Evolutionary conservation across 2,329 filamentous ascomycete genomes (phyloP).

Genomic region (Aureobasidium sp.): DNA sequence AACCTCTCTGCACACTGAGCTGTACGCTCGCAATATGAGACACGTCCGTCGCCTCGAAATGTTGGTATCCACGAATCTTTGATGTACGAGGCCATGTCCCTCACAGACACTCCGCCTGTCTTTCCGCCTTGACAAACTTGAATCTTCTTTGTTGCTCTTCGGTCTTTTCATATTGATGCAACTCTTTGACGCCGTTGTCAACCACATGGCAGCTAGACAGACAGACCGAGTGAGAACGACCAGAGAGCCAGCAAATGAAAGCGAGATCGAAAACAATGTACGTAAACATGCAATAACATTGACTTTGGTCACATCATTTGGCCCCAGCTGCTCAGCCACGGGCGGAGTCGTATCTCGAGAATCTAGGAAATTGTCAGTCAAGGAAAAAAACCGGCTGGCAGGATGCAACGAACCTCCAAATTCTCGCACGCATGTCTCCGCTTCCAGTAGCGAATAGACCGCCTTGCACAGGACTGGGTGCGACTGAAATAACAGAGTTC

Average conservation of each 20-base stretch:
- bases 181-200: neutral
- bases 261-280: neutral
- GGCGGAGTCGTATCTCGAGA: neutral
- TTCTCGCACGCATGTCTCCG: slow-evolving; percentile 93
- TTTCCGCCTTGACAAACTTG: neutral
- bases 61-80: neutral
- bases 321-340: neutral
- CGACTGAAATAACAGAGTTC: slow-evolving; percentile 96
- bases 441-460: slow-evolving; percentile 91
- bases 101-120: neutral
- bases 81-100: neutral
- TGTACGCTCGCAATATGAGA: neutral
- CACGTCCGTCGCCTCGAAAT: neutral
- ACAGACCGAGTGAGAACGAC: neutral
- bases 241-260: neutral
- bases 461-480: slow-evolving; percentile 72
- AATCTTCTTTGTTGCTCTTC: neutral
- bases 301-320: neutral
- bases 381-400: neutral
- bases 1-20: neutral
- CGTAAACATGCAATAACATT: neutral
- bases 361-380: neutral
- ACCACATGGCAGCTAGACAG: neutral
- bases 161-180: neutral
- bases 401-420: slow-evolving; percentile 64